These are phyloP conservation scores for Rhinocladiella mackenziei DNA, from an alignment of 2,329 filamentous ascomycete species.

Conservation along the genomic window DNA sequence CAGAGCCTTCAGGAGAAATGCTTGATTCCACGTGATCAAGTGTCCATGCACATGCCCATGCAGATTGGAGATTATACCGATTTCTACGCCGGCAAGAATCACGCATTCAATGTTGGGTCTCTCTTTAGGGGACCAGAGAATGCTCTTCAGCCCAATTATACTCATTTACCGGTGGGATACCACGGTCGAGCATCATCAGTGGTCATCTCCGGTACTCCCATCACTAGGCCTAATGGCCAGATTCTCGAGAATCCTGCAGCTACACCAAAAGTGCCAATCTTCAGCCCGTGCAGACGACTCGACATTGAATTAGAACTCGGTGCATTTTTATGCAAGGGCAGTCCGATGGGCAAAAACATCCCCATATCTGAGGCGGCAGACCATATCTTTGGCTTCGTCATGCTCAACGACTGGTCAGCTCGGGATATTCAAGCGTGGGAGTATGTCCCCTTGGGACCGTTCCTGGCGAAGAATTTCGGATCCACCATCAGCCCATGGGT, in stretches of 20 bases:
- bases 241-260: constrained; percentile 62
- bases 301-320: constrained; percentile 80
- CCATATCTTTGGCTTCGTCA: constrained; percentile 71
- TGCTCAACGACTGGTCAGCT: constrained; percentile 86
- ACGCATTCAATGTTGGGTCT: constrained; percentile 65
- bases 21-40: constrained; percentile 56
- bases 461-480: constrained; percentile 79
- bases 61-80: constrained; percentile 79
- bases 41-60: constrained; percentile 67
- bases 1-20: constrained; percentile 52
- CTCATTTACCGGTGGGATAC: constrained; percentile 75
- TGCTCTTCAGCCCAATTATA: constrained; percentile 77
- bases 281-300: constrained; percentile 61
- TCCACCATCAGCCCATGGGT: constrained; percentile 77
- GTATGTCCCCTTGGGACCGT: constrained; percentile 75
- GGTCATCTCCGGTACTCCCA: constrained; percentile 53
- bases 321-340: constrained; percentile 65
- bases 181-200: constrained; percentile 64
- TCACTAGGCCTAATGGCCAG: constrained; percentile 72
- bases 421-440: constrained; percentile 81
- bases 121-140: constrained; percentile 70
- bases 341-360: constrained; percentile 62
- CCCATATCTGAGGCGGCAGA: constrained; percentile 62
- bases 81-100: constrained; percentile 76
- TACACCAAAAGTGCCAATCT: constrained; percentile 59